phyloP scores from a whole-genome alignment of 1,139 yeast species.

The Taphrina populina region DNA sequence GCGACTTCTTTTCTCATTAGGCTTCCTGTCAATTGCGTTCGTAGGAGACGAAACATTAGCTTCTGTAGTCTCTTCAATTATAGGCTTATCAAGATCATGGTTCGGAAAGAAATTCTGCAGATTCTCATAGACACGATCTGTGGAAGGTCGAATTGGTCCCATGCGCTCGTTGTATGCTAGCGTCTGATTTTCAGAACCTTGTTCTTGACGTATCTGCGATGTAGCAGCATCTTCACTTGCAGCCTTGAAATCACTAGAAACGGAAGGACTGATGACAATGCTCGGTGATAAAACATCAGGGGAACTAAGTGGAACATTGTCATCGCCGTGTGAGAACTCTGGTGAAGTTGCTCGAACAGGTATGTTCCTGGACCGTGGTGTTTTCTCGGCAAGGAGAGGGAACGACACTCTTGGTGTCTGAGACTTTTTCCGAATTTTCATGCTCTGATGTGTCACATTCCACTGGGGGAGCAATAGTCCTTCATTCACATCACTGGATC shows the following conservation, averaged over 20 bases:
- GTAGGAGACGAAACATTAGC: constrained; percentile 42
- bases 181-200: no score
- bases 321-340: constrained; percentile 26
- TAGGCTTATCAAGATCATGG: constrained; percentile 88
- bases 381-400: no score
- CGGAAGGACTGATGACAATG: no score
- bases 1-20: neutral
- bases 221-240: no score
- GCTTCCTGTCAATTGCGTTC: constrained; percentile 53
- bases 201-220: no score
- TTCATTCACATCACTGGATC: constrained; percentile 14
- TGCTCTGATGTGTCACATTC: constrained; percentile 13
- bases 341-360: constrained; percentile 9
- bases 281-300: neutral
- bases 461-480: neutral
- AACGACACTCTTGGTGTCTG: constrained; percentile 3
- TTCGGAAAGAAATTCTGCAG: constrained; percentile 89
- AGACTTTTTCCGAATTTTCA: constrained; percentile 6
- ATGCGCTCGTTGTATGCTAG: no score
- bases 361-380: neutral
- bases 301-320: constrained; percentile 9
- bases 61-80: constrained; percentile 61
- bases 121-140: constrained; percentile 88
- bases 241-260: no score
- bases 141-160: constrained; percentile 82